phyloP scores from a whole-genome alignment of 352 stramenopile species.

The Thalassiosira hispida region DNA sequence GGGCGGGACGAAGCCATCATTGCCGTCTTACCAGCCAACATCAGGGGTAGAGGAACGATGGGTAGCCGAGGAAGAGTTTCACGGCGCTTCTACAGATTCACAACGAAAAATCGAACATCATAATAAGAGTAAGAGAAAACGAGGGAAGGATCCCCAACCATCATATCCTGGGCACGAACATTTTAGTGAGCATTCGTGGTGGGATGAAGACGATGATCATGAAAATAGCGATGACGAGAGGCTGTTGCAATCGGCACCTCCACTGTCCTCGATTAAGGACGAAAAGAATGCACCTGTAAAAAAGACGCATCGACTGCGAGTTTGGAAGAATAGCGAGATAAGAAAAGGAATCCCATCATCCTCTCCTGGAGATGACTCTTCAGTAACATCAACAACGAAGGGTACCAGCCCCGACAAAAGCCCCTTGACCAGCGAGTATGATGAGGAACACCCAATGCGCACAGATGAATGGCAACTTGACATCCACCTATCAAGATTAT shows the following conservation, averaged over 20 bases:
- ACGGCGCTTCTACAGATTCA: background rate
- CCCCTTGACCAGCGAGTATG: constrained; percentile 12
- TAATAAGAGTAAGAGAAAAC: background rate
- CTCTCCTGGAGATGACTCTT: background rate
- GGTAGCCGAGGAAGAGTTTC: constrained; percentile 21
- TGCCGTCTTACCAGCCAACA: constrained; percentile 2
- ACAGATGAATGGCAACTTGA: constrained; percentile 64
- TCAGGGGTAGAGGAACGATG: constrained; percentile 37
- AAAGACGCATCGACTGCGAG: background rate
- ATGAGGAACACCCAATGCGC: constrained; percentile 54
- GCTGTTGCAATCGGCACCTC: background rate
- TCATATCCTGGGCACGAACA: constrained; percentile 14
- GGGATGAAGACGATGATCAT: constrained; percentile 34
- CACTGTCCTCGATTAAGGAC: background rate
- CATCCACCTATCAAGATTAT: constrained; percentile 39
- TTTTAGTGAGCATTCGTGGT: constrained; percentile 19
- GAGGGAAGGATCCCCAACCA: background rate
- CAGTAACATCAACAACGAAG: background rate
- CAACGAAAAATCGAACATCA: too few relatives aligned
- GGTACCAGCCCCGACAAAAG: background rate
- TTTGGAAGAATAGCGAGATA: constrained; percentile 17
- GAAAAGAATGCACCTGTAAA: background rate
- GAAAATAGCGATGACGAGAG: constrained; percentile 10
- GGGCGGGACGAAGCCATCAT: background rate
- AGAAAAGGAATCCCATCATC: background rate